Conservation (phyloP, 1,139 yeast genomes). For the Kluyveromyces sp. region DNA sequence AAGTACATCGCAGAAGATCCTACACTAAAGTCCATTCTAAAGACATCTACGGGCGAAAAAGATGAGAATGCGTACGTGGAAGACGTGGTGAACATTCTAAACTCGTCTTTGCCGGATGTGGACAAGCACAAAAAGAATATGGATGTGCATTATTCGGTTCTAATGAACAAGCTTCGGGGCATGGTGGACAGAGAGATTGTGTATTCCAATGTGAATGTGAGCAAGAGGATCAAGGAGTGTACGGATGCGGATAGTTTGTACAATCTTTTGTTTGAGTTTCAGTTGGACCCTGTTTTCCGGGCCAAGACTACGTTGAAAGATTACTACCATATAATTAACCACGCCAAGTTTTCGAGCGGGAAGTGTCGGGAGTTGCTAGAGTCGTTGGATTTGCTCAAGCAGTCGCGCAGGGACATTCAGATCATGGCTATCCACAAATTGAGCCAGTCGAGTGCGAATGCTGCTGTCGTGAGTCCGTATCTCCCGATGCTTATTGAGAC, state of each 20-base stretch:
- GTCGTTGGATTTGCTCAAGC: slow-evolving; percentile 5
- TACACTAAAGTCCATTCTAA: slow-evolving; percentile 7
- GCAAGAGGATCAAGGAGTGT: slow-evolving; percentile 7
- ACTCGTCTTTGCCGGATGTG: slow-evolving; percentile 23
- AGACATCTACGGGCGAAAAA: slow-evolving; percentile 1
- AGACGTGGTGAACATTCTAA: slow-evolving; percentile 21
- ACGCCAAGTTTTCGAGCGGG: slow-evolving; percentile 2
- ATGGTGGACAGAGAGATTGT: slow-evolving; percentile 17
- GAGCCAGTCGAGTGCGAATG: slow-evolving; percentile 3
- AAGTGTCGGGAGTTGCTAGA: slow-evolving; percentile 7
- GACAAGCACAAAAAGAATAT: slow-evolving; percentile 16
- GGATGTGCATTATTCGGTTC: slow-evolving; percentile 24
- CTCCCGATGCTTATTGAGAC: slow-evolving; percentile 14
- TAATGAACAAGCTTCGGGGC: slow-evolving; percentile 20
- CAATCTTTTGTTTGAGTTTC: slow-evolving; percentile 18
- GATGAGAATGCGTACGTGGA: slow-evolving; percentile 19
- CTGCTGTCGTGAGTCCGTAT: slow-evolving; percentile 5
- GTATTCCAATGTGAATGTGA: neutral
- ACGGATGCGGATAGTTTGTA: slow-evolving; percentile 13
- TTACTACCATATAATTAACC: slow-evolving; percentile 3
- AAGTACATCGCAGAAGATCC: slow-evolving; percentile 20
- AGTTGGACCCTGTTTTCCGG: slow-evolving; percentile 11
- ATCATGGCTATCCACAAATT: slow-evolving; percentile 20
- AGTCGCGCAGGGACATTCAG: slow-evolving; percentile 14
- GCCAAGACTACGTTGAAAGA: slow-evolving; percentile 15